Evolutionary conservation across 495 filamentous ascomycete species (phyloP).

Genomic region (Amorphotheca resinae): DNA sequence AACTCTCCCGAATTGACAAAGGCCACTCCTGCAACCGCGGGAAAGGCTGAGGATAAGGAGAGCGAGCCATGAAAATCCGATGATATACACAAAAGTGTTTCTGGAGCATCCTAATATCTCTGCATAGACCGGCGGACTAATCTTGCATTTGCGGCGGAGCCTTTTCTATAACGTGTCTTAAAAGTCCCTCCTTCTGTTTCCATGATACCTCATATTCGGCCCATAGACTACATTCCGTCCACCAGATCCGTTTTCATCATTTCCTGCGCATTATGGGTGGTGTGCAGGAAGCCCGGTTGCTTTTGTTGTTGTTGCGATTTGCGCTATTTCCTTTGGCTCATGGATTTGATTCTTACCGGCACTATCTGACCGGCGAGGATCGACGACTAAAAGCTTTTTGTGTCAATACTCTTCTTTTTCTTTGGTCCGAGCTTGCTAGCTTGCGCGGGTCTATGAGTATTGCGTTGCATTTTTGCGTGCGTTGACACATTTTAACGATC

Average conservation of each 20-base stretch:
- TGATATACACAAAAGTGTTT: conserved; percentile 19
- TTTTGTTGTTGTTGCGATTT: conserved; percentile 8
- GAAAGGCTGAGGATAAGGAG: conserved; percentile 28
- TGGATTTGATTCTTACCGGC: conserved; percentile 12
- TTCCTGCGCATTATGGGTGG: conserved; percentile 20
- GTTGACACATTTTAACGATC: conserved; percentile 6
- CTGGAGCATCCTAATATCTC: conserved; percentile 18
- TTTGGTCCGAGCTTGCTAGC: conserved; percentile 6
- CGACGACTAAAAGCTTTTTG: conserved; percentile 18
- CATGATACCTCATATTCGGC: conserved; percentile 31
- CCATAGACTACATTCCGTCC: conserved; percentile 20
- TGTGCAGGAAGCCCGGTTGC: conserved; percentile 20
- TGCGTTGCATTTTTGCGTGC: conserved; percentile 15
- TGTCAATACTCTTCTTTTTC: conserved; percentile 16
- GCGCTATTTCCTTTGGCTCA: conserved; percentile 19
- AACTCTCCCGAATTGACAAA: conserved; percentile 46
- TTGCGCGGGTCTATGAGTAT: conserved; percentile 7
- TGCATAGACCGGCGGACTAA: conserved; percentile 24
- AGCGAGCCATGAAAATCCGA: conserved; percentile 23
- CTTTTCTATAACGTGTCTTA: conserved; percentile 31
- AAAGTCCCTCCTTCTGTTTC: conserved; percentile 27
- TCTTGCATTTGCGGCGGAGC: conserved; percentile 34
- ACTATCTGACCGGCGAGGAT: conserved; percentile 7
- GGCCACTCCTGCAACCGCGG: conserved; percentile 45
- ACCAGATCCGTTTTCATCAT: conserved; percentile 18